These are phyloP conservation scores for Picochlorum sp. DNA, from an alignment of 139 green algal species.

Conservation along the genomic window DNA sequence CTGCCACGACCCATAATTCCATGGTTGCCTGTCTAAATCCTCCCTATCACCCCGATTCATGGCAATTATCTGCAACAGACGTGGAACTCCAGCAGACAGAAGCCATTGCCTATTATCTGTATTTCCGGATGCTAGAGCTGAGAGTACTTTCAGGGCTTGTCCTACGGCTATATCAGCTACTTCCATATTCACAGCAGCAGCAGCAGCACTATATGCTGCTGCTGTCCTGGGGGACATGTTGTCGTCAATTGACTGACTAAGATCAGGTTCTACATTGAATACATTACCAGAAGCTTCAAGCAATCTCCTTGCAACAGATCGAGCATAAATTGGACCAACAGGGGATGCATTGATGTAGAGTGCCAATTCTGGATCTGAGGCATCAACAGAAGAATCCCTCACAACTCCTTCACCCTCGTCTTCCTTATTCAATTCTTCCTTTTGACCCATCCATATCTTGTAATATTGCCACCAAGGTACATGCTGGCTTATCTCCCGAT, in stretches of 20 bases:
- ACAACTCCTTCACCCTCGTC: not conserved
- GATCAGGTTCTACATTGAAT: conserved; percentile 22
- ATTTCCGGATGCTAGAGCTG: conserved; percentile 45
- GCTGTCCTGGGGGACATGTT: conserved; percentile 22
- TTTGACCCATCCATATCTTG: too few relatives aligned
- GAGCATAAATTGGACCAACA: conserved; percentile 38
- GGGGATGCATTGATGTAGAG: conserved; percentile 35
- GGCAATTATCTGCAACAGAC: conserved; percentile 50
- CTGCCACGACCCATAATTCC: not conserved
- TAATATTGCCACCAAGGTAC: too few relatives aligned
- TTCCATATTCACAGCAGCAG: conserved; percentile 20
- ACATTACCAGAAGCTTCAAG: conserved; percentile 25
- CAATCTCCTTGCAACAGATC: conserved; percentile 39
- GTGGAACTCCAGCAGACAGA: conserved; percentile 43
- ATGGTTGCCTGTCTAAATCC: not conserved
- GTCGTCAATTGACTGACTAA: conserved; percentile 31
- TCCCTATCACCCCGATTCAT: conserved; percentile 12
- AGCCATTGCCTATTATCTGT: conserved; percentile 52
- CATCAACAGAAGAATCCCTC: not conserved
- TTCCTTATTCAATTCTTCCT: too few relatives aligned
- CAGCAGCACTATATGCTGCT: conserved; percentile 22
- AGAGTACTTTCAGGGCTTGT: conserved; percentile 44
- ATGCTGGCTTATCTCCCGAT: too few relatives aligned
- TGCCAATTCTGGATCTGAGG: conserved; percentile 28
- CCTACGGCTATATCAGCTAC: conserved; percentile 25